A percentile compares a stretch with the other conserved stretches of the same genome.
Conservation (phyloP, 2,329 filamentous ascomycete genomes). For the Penicillium aurantiogriseum region DNA sequence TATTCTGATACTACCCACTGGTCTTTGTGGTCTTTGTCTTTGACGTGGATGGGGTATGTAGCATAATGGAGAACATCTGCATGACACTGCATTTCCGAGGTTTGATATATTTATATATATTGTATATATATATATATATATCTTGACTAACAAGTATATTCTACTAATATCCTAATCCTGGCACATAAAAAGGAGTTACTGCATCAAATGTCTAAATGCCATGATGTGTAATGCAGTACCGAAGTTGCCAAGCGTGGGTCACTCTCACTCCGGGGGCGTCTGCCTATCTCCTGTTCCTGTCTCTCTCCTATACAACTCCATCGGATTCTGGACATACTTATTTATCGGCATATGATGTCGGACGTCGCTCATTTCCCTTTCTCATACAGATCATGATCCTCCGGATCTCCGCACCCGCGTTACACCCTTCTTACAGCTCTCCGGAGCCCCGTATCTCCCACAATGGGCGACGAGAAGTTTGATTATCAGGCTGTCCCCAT, state of each 20-base stretch:
- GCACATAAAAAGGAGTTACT: neutral
- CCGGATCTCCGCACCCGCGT: conserved; percentile 29
- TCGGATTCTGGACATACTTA: conserved; percentile 2
- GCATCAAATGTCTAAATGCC: neutral
- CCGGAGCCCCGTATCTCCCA: conserved; percentile 28
- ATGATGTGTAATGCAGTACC: conserved; percentile 8
- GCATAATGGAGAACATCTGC: conserved; percentile 4
- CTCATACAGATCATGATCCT: conserved; percentile 41
- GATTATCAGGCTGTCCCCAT: conserved; percentile 67
- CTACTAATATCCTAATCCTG: neutral
- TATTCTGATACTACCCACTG: neutral
- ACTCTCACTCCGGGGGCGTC: conserved; percentile 8
- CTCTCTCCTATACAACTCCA: conserved; percentile 10
- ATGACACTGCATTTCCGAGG: neutral
- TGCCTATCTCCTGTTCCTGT: conserved; percentile 7
- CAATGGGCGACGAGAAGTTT: conserved; percentile 54
- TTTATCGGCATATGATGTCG: conserved; percentile 28
- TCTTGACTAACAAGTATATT: neutral
- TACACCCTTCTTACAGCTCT: conserved; percentile 34
- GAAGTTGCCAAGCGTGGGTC: conserved; percentile 12
- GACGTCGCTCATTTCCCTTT: conserved; percentile 32
- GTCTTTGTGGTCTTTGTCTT: neutral
- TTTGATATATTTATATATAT: neutral
- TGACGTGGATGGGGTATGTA: neutral
- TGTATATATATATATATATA: neutral